These are phyloP conservation scores for Tolypocladium cylindrosporum DNA, from an alignment of 2,329 filamentous ascomycete genomes.

Conservation along the genomic window DNA sequence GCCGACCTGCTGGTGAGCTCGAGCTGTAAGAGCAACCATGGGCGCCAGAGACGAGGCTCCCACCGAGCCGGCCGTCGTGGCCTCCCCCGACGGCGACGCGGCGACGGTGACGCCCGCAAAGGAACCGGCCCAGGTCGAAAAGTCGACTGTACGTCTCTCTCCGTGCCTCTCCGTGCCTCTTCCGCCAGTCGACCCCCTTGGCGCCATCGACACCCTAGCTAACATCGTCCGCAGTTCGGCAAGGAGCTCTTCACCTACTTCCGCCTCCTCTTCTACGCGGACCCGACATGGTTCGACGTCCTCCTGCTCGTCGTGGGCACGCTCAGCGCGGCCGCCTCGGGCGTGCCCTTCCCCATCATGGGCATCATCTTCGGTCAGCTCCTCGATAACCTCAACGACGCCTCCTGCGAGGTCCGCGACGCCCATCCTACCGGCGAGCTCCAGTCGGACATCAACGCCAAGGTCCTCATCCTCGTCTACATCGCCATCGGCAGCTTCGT, in stretches of 20 bases:
- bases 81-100: background rate
- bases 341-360: slow-evolving; percentile 52
- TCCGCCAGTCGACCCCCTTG: background rate
- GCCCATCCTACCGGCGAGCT: slow-evolving; percentile 16
- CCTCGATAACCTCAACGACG: slow-evolving; percentile 49
- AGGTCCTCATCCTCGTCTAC: slow-evolving; percentile 52
- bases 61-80: background rate
- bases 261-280: slow-evolving; percentile 33
- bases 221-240: background rate
- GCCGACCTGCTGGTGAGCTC: background rate
- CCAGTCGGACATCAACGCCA: slow-evolving; percentile 38
- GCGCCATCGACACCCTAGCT: background rate
- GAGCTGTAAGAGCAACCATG: background rate
- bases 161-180: background rate
- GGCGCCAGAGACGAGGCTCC: background rate
- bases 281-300: slow-evolving; percentile 32
- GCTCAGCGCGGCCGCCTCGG: slow-evolving; percentile 42
- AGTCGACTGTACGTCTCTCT: background rate
- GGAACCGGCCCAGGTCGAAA: background rate
- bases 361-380: slow-evolving; percentile 56
- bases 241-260: slow-evolving; percentile 22
- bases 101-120: background rate
- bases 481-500: slow-evolving; percentile 53
- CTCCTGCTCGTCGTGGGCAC: slow-evolving; percentile 30
- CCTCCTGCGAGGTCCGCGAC: slow-evolving; percentile 34